Conservation (phyloP, 202 grass and related monocot genomes). For the Carex sylvatica region DNA sequence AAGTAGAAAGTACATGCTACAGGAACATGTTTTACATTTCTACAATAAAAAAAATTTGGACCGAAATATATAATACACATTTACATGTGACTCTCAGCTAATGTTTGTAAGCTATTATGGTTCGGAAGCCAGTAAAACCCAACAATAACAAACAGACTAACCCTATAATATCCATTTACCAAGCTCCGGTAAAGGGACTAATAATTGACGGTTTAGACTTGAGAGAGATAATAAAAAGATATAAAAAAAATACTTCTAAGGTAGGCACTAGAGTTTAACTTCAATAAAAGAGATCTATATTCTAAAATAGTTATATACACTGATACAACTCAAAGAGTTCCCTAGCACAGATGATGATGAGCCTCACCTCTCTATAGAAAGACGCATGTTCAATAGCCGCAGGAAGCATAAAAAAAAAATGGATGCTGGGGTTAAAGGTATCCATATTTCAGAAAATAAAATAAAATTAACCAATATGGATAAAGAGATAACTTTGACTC, state of each 20-base stretch:
- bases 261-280: background rate
- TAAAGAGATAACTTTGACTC: background rate
- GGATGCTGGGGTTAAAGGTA: too few species aligned
- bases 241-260: background rate
- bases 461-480: background rate
- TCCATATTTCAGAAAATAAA: too few species aligned
- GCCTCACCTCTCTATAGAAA: too few species aligned
- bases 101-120: background rate
- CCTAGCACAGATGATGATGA: too few species aligned
- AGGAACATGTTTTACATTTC: background rate
- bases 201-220: background rate
- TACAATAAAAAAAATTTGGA: conserved; percentile 6
- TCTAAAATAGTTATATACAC: background rate
- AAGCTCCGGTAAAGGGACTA: background rate
- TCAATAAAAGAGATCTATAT: background rate
- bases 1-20: background rate
- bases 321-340: background rate
- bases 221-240: background rate
- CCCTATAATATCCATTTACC: background rate
- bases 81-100: background rate
- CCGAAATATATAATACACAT: background rate
- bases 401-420: too few species aligned
- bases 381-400: too few species aligned
- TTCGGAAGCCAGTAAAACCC: background rate
- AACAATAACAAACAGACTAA: background rate